A percentile compares a stretch with the other conserved stretches of the same genome.
These are phyloP conservation scores for Metschnikowia cerradonensis DNA, from an alignment of 805 yeast species.

Conservation along the genomic window DNA sequence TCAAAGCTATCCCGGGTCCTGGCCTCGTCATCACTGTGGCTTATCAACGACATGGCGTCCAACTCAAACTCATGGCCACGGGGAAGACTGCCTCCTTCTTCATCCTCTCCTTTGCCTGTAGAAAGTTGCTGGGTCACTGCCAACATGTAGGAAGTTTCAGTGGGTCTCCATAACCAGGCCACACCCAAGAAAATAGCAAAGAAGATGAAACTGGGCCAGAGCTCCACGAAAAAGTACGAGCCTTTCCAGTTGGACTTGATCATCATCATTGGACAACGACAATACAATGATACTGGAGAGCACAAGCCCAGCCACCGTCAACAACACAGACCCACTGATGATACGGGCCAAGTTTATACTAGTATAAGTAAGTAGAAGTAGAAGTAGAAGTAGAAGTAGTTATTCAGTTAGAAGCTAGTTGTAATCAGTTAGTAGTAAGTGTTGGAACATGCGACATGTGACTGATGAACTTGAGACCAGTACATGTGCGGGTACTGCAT, in stretches of 20 bases:
- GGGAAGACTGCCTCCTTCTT: slow-evolving; percentile 19
- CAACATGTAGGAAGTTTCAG: slow-evolving; percentile 88
- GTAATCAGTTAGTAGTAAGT: too few species aligned
- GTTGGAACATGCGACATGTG: too few species aligned
- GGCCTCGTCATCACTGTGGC: slow-evolving; percentile 42
- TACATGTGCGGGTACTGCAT: too few species aligned
- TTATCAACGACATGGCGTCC: slow-evolving; percentile 53
- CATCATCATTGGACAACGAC: slow-evolving; percentile 71
- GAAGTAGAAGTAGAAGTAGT: too few species aligned
- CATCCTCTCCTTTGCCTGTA: slow-evolving; percentile 51
- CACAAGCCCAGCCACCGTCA: slow-evolving; percentile 67
- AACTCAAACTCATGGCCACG: slow-evolving; percentile 56
- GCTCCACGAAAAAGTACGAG: slow-evolving; percentile 81
- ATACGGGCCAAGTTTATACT: slow-evolving; percentile 52
- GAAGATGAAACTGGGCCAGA: slow-evolving; percentile 92
- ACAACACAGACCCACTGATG: slow-evolving; percentile 65
- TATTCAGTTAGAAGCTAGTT: too few species aligned
- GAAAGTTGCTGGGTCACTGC: slow-evolving; percentile 94
- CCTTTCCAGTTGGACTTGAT: slow-evolving; percentile 90
- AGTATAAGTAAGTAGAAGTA: too few species aligned
- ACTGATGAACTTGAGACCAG: too few species aligned
- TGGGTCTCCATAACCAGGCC: slow-evolving; percentile 96
- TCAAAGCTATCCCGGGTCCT: slow-evolving; percentile 36
- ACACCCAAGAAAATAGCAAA: slow-evolving; percentile 77
- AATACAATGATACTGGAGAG: slow-evolving; percentile 66